Conservation (phyloP, 345 rosid species). For the Tarenaya hassleriana region DNA sequence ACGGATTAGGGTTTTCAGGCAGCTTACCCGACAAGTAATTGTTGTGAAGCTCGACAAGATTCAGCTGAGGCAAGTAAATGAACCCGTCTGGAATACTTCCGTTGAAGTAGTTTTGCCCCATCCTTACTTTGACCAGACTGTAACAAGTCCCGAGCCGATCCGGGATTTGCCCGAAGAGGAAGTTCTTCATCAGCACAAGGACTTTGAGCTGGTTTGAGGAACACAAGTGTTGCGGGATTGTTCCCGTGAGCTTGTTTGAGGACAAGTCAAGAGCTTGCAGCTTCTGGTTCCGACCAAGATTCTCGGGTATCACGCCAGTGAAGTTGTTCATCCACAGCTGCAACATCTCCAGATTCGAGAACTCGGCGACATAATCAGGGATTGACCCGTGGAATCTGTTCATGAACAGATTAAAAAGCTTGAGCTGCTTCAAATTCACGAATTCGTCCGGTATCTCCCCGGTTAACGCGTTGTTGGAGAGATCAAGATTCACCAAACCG, state of each 20-base stretch:
- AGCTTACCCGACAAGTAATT: conserved; percentile 59
- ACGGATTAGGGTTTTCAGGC: conserved; percentile 24
- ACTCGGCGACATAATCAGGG: conserved; percentile 61
- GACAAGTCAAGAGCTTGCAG: conserved; percentile 55
- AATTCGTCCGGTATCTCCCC: conserved; percentile 67
- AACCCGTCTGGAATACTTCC: conserved; percentile 75
- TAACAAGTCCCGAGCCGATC: conserved; percentile 55
- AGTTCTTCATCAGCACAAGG: conserved; percentile 59
- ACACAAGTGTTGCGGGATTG: conserved; percentile 57
- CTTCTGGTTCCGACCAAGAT: conserved; percentile 53
- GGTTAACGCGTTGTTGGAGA: conserved; percentile 60
- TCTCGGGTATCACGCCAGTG: conserved; percentile 59
- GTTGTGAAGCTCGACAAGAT: conserved; percentile 68
- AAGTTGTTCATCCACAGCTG: conserved; percentile 88
- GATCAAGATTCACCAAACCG: conserved; percentile 70
- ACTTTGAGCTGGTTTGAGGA: conserved; percentile 46
- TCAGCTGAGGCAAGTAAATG: conserved; percentile 53
- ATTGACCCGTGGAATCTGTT: conserved; percentile 69
- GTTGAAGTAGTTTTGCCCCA: conserved; percentile 75
- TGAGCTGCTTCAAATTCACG: conserved; percentile 45
- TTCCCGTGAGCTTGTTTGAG: conserved; percentile 67
- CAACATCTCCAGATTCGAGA: conserved; percentile 63
- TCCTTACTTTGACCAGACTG: conserved; percentile 60
- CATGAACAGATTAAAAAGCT: conserved; percentile 61
- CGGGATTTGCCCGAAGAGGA: conserved; percentile 69